A percentile compares a stretch with the other conserved stretches of the same genome.
These are phyloP conservation scores for Naganishia albida DNA, from an alignment of 1,284 basidiomycete species.

Conservation along the genomic window DNA sequence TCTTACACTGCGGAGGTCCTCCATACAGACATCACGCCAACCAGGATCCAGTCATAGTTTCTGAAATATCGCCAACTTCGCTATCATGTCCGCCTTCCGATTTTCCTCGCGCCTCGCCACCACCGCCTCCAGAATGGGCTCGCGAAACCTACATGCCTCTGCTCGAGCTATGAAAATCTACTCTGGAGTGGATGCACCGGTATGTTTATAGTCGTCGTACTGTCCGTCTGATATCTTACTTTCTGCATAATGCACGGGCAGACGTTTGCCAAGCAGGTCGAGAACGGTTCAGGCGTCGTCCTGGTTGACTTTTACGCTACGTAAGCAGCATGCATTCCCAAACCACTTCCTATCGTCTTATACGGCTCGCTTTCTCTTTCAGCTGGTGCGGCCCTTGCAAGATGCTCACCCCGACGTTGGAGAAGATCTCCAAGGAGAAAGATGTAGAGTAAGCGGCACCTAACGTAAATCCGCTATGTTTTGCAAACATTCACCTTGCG, in stretches of 20 bases:
- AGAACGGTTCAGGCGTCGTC: conserved; percentile 34
- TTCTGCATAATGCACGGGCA: neutral
- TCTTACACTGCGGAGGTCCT: neutral
- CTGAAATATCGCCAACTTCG: no score
- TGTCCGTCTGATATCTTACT: neutral
- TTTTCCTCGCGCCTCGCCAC: conserved; percentile 4
- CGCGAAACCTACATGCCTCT: conserved; percentile 28
- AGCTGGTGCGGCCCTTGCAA: conserved; percentile 55
- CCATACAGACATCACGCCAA: neutral
- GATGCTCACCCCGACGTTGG: conserved; percentile 50
- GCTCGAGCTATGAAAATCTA: conserved; percentile 29
- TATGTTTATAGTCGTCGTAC: neutral
- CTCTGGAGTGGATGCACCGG: conserved; percentile 28
- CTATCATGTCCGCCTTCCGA: conserved; percentile 22
- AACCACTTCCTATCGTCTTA: neutral
- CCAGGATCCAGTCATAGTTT: no score
- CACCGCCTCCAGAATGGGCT: conserved; percentile 6
- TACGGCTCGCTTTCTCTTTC: neutral
- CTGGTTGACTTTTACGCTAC: conserved; percentile 54
- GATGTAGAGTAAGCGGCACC: conserved; percentile 32
- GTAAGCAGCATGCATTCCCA: conserved; percentile 37
- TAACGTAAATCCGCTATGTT: neutral
- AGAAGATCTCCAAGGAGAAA: conserved; percentile 45
- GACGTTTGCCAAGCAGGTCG: conserved; percentile 31
- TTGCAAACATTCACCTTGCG: neutral